These are phyloP conservation scores for Naganishia randhawae DNA, from an alignment of 768 basidiomycete genomes.

Conservation along the genomic window DNA sequence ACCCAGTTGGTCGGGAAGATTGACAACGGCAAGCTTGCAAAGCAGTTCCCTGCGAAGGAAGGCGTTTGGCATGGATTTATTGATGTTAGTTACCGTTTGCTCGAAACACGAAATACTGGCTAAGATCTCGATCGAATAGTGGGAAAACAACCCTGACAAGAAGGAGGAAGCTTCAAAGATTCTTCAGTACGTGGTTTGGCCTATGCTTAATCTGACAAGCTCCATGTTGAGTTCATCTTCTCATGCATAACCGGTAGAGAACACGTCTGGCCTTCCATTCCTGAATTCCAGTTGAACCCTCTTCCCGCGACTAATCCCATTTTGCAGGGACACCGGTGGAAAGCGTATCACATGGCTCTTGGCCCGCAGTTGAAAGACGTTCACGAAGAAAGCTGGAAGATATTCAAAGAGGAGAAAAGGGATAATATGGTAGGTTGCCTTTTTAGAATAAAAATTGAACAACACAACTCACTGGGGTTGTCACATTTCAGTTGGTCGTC, in stretches of 20 bases:
- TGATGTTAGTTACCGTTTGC: not conserved
- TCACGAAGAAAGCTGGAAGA: constrained; percentile 55
- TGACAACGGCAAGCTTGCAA: constrained; percentile 34
- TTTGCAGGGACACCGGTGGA: constrained; percentile 58
- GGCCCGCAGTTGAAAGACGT: constrained; percentile 47
- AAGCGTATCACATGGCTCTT: constrained; percentile 57
- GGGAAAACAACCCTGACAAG: constrained; percentile 56
- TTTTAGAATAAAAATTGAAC: too few species aligned
- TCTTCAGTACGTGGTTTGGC: constrained; percentile 50
- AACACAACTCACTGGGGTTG: not conserved
- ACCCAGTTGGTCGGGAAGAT: constrained; percentile 10
- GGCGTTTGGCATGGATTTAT: constrained; percentile 53
- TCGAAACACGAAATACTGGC: not conserved
- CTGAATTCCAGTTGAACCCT: constrained; percentile 49
- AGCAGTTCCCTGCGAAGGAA: constrained; percentile 52
- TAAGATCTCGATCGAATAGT: constrained; percentile 53
- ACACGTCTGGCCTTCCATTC: constrained; percentile 19
- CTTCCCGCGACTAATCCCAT: constrained; percentile 58
- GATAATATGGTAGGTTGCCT: constrained; percentile 23
- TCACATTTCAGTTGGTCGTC: constrained; percentile 56
- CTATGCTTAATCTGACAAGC: too few species aligned
- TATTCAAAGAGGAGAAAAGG: constrained; percentile 56
- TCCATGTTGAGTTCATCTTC: not conserved
- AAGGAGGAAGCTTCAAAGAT: constrained; percentile 54
- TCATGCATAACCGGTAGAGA: constrained; percentile 3